Conservation (phyloP, 768 basidiomycete species). For the Leccinum obscurum region DNA sequence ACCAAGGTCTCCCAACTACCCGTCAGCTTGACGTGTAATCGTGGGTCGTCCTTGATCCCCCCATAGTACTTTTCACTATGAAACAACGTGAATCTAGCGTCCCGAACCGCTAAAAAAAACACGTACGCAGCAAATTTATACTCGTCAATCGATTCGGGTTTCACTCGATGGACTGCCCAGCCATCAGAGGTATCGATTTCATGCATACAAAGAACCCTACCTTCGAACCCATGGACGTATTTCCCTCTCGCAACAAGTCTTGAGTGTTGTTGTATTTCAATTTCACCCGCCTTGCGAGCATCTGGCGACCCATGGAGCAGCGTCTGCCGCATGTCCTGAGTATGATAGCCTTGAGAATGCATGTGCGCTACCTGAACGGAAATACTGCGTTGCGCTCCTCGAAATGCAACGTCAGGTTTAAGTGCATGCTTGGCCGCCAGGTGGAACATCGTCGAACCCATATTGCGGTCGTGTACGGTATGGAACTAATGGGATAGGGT, state of each 20-base stretch:
- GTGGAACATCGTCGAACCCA: slow-evolving; percentile 23
- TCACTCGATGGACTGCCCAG: slow-evolving; percentile 75
- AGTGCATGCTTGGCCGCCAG: slow-evolving; percentile 18
- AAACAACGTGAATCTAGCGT: slow-evolving; percentile 10
- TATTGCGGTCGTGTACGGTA: slow-evolving; percentile 2
- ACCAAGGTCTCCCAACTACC: slow-evolving; percentile 93
- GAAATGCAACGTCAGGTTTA: slow-evolving; percentile 16
- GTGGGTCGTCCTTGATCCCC: slow-evolving; percentile 70
- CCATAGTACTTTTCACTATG: slow-evolving; percentile 80
- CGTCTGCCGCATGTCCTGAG: slow-evolving; percentile 50
- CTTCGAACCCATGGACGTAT: slow-evolving; percentile 88
- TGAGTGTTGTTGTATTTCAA: slow-evolving; percentile 80
- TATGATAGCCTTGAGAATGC: slow-evolving; percentile 25
- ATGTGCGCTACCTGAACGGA: slow-evolving; percentile 58
- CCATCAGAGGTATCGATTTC: slow-evolving; percentile 4
- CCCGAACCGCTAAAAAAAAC: slow-evolving; percentile 2
- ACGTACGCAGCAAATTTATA: slow-evolving; percentile 90
- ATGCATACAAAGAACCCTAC: slow-evolving; percentile 38
- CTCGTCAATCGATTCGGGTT: slow-evolving; percentile 74
- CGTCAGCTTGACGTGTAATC: slow-evolving; percentile 81
- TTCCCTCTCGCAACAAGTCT: slow-evolving; percentile 89
- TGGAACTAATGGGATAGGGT: slow-evolving; percentile 7
- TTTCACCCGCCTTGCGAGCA: slow-evolving; percentile 80
- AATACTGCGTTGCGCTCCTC: slow-evolving; percentile 45
- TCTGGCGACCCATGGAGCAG: slow-evolving; percentile 92